phyloP scores from a whole-genome alignment of 1,284 basidiomycete species.

The Mrakiaceae sp. region DNA sequence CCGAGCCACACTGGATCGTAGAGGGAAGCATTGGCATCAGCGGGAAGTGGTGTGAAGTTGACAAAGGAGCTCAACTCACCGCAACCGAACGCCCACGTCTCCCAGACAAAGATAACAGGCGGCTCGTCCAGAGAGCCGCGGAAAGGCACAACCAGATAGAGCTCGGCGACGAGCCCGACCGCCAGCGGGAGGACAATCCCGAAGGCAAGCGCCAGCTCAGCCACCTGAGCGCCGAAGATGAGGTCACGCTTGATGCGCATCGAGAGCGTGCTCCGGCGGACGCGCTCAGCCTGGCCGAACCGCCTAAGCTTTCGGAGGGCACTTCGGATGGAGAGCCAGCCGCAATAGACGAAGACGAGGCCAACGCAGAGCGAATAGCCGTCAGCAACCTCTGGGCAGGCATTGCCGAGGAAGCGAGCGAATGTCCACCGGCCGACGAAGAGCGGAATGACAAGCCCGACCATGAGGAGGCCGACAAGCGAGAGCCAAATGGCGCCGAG shows the following conservation, averaged over 20 bases:
- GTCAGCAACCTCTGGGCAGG: not conserved
- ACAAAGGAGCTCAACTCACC: not conserved
- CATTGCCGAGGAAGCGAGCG: not conserved
- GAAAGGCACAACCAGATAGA: constrained; percentile 1
- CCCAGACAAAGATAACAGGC: constrained; percentile 7
- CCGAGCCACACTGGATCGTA: not conserved
- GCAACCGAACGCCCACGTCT: constrained; percentile 11
- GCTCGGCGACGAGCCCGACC: constrained; percentile 4
- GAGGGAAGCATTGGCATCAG: not conserved
- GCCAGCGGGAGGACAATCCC: constrained; percentile 6
- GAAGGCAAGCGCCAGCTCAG: not conserved
- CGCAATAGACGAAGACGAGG: not conserved
- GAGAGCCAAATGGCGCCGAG: not conserved
- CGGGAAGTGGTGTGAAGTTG: not conserved
- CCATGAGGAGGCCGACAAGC: not conserved
- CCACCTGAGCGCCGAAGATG: not conserved
- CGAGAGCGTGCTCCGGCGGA: not conserved
- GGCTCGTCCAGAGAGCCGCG: not conserved
- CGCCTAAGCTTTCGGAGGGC: not conserved
- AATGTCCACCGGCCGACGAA: not conserved
- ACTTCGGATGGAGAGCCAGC: not conserved
- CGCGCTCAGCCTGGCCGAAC: not conserved
- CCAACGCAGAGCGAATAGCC: constrained; percentile 1
- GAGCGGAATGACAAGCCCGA: not conserved
- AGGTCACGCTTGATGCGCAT: not conserved